Conservation (phyloP, 2,329 filamentous ascomycete genomes). For the Aspergillus flavus region DNA sequence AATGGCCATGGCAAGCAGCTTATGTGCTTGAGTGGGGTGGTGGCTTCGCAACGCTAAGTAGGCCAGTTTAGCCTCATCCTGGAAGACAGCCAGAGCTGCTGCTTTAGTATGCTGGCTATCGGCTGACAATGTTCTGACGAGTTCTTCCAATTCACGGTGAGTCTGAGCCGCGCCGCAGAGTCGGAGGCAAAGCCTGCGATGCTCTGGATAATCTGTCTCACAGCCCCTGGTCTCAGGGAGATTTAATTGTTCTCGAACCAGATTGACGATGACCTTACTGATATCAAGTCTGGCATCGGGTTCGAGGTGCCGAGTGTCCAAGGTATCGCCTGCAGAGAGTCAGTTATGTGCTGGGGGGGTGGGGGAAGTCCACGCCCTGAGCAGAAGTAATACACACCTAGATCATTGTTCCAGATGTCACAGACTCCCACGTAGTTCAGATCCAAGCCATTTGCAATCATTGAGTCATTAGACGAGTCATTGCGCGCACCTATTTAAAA, state of each 20-base stretch:
- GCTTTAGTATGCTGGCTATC: conserved; percentile 63
- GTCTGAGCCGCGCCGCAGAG: conserved; percentile 62
- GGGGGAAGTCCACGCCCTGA: neutral
- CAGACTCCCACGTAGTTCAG: conserved; percentile 63
- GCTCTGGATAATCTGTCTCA: conserved; percentile 55
- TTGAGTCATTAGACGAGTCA: conserved; percentile 50
- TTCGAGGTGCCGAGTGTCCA: conserved; percentile 34
- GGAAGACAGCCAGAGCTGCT: conserved; percentile 63
- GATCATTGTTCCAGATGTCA: conserved; percentile 60
- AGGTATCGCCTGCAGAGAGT: conserved; percentile 33
- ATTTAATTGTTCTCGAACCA: conserved; percentile 52
- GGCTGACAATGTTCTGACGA: conserved; percentile 55
- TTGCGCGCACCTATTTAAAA: conserved; percentile 37
- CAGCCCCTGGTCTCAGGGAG: conserved; percentile 56
- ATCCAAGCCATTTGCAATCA: conserved; percentile 60
- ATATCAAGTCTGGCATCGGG: conserved; percentile 30
- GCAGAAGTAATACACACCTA: conserved; percentile 41
- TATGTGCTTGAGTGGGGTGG: conserved; percentile 56
- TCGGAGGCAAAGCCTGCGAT: conserved; percentile 62
- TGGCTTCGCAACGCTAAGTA: conserved; percentile 58
- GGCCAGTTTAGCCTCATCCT: conserved; percentile 61
- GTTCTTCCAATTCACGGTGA: conserved; percentile 50
- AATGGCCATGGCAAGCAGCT: conserved; percentile 58
- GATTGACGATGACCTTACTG: conserved; percentile 49
- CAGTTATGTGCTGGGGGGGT: neutral